Percentiles rank a stretch among this genome's conserved stretches.
Evolutionary conservation across 2,329 filamentous ascomycete genomes (phyloP).

Genomic region (Rutstroemia sp.): DNA sequence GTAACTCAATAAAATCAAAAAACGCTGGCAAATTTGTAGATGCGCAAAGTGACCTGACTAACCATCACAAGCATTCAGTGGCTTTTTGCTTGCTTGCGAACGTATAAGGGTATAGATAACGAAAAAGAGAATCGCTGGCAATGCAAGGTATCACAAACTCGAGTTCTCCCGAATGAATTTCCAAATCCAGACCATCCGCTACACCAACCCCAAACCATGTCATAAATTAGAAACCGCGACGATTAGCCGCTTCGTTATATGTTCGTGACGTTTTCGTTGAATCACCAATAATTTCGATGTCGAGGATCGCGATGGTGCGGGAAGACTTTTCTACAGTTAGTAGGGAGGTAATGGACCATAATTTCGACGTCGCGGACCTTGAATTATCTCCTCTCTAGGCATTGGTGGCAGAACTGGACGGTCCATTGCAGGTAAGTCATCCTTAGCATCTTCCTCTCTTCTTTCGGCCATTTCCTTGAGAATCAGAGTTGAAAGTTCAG

Average conservation of each 20-base stretch:
- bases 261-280: background rate
- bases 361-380: slow-evolving; percentile 15
- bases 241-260: too few relatives aligned
- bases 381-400: slow-evolving; percentile 9
- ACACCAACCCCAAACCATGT: background rate
- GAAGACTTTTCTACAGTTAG: slow-evolving; percentile 3
- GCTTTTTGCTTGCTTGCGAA: background rate
- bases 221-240: background rate
- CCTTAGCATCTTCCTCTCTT: slow-evolving; percentile 34
- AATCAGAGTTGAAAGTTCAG: slow-evolving; percentile 40
- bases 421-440: slow-evolving; percentile 35
- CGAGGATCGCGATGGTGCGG: background rate
- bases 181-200: background rate
- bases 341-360: slow-evolving; percentile 8
- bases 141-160: slow-evolving; percentile 5
- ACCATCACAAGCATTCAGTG: background rate
- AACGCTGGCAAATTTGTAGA: background rate
- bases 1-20: background rate
- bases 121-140: background rate
- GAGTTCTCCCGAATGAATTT: background rate
- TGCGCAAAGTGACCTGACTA: background rate
- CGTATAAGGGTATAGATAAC: slow-evolving; percentile 5
- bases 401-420: slow-evolving; percentile 1
- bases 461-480: slow-evolving; percentile 40
- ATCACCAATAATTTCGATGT: background rate